Base-by-base conservation (phyloP, 2,329 filamentous ascomycete genomes). In the Fusarium nisikadoi region DNA sequence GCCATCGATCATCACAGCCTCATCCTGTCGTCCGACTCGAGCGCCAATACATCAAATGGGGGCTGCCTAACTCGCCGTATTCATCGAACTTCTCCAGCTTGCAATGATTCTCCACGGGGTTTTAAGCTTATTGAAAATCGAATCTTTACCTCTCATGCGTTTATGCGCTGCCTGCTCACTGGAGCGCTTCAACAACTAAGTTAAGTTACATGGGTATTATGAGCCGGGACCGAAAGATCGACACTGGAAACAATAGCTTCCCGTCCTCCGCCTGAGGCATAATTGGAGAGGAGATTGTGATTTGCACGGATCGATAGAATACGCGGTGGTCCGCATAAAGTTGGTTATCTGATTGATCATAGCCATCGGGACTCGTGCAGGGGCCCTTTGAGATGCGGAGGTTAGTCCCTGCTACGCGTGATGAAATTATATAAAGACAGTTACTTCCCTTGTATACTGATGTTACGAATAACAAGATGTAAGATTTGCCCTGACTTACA, bases 121-220 rank as follows among this genome's bases (percentile, higher is more conserved):
- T 31, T 35, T 39, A 43, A 10, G 46, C 50, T 55, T 65, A 55
- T 42, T 16, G 14, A 20, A 57, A 33, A 33, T 39, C 11, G 20
- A 31, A 33, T 46, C 45, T 55, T 38, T 41, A 38, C 53, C 70
- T 69, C 65, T 72, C 64, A 61, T 61, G 16, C 16, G 39, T 20
- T 73, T 72, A 73, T 62, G 70, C 70, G 70, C 70, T 39, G 27
- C 33, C 43, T 42, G 56, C 45, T 66, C 25, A 72, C 61, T 72
- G 70, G 70, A 73, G 70, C 70, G 61, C 70, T 70, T 72, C 65
- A 42, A 45, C 23, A 35, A 19, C 19, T 38, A 31, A 49, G 27
- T n/a, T 38, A 31, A 49, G 27, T n/a, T n/a, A 33, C 70, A 73
- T 53, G 70, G 70, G 69, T 71, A 25, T 19, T n/a, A n/a, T 4